A percentile compares a stretch with the other conserved stretches of the same genome.
Evolutionary conservation across 2,329 filamentous ascomycete species (phyloP).

Genomic region (Ophiostoma himal-ulmi): DNA sequence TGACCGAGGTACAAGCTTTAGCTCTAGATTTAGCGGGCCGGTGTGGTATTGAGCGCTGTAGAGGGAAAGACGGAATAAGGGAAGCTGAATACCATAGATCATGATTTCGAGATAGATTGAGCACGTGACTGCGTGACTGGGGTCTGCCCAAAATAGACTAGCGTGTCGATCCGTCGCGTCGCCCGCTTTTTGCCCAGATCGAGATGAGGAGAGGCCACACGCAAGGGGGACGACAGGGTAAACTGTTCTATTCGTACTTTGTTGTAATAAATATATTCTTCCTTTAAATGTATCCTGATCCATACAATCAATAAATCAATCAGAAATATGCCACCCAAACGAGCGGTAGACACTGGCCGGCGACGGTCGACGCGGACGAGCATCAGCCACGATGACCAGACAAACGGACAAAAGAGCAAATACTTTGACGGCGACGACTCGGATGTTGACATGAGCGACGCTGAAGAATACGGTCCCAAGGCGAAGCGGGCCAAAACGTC

Average conservation of each 20-base stretch:
- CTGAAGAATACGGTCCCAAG: not conserved
- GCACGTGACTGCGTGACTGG: not conserved
- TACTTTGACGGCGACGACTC: constrained; percentile 44
- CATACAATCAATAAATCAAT: not conserved
- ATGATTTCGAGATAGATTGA: not conserved
- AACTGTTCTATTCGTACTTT: not conserved
- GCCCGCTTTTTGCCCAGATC: constrained; percentile 3
- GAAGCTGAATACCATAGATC: too few relatives aligned
- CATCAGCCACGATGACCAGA: constrained; percentile 30
- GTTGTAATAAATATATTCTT: not conserved
- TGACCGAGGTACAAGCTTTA: too few relatives aligned
- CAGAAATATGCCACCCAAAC: not conserved
- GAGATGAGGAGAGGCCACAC: not conserved
- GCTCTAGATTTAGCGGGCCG: too few relatives aligned
- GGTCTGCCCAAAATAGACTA: constrained; percentile 13
- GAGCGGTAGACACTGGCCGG: constrained; percentile 28
- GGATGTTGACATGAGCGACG: constrained; percentile 23
- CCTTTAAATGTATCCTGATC: not conserved
- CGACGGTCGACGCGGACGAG: constrained; percentile 46
- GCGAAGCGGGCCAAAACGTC: constrained; percentile 25
- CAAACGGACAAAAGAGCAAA: constrained; percentile 39
- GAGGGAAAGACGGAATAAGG: too few relatives aligned
- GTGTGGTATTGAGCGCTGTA: too few relatives aligned
- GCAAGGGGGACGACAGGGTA: not conserved
- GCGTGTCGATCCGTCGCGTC: constrained; percentile 17